Evolutionary conservation across 2,329 filamentous ascomycete genomes (phyloP), one percentile per base, ranked within the genome.

Genomic region (Sphaceloma murrayae): DNA sequence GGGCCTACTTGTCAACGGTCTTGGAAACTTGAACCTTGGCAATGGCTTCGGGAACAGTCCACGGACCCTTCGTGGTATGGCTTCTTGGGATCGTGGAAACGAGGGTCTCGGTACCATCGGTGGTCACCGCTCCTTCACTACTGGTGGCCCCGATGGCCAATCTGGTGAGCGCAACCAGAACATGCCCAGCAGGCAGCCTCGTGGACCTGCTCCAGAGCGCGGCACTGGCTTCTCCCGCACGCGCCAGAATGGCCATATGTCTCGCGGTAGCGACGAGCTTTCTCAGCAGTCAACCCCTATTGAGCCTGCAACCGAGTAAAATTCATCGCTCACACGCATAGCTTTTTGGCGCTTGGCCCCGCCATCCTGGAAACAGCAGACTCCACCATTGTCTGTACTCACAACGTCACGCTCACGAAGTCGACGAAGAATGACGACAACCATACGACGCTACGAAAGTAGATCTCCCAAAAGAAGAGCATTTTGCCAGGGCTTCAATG

Each of bases 221-320:
- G 74, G 74, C 43, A 64, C 73, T 57, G 76, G 65, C 62, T 80
- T 70, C 62, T 65, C 67, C 43, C 64, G 68, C 44, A 57, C 69
- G 49, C 67, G 75, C 54, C 74, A 73, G 54, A 79, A 78, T 55
- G 76, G 76, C 55, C 76, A 79, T 58, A 71, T 74, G 54, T 62
- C 70, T 46, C 73, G 75, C 52, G 74, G 73, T 54, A 79, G 75
- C 59, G 77, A 80, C 54, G 77, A 80, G 58, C 63, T 80, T 48
- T 74, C 74, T 46, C 69, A 73, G 52, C 73, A 70, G 54, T 75
- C 73, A 49, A 60, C 56, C 48, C 71, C 72, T 47, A 70, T 77
- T 51, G 74, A 78, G 24, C 39, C 34, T 38, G 39, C 43, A 49
- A 45, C 36, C 14, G 38, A 49, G 33, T 45, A 45, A 33, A 17